Evolutionary conservation across 805 yeast genomes (phyloP).

Genomic region (Myxozyma lipomycoides): DNA sequence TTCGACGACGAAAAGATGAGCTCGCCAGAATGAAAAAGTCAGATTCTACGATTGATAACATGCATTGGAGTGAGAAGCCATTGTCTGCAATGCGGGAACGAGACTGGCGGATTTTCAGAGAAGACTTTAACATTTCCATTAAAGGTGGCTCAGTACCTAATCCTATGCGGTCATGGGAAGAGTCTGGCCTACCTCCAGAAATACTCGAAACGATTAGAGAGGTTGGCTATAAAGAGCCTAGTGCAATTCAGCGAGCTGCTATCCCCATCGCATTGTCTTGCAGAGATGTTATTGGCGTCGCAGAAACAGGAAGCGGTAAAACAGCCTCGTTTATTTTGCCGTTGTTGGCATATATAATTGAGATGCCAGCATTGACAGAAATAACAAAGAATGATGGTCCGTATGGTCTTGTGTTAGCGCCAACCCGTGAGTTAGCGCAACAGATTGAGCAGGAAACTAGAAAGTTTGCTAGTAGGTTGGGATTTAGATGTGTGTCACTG

Average conservation of each 20-base stretch:
- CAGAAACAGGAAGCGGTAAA: conserved; percentile 96
- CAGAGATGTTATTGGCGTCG: conserved; percentile 79
- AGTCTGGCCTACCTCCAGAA: conserved; percentile 48
- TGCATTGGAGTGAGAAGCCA: conserved; percentile 68
- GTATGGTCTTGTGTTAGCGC: conserved; percentile 72
- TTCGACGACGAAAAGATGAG: conserved; percentile 15
- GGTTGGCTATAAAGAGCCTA: conserved; percentile 58
- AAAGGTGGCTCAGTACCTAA: conserved; percentile 46
- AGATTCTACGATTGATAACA: conserved; percentile 23
- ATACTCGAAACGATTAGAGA: conserved; percentile 37
- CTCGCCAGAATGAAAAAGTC: conserved; percentile 28
- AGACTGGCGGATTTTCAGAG: conserved; percentile 86
- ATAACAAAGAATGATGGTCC: conserved; percentile 58
- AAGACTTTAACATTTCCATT: conserved; percentile 64
- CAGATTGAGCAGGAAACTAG: conserved; percentile 71
- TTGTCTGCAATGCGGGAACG: conserved; percentile 64
- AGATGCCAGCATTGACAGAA: conserved; percentile 47
- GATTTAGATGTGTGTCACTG: conserved; percentile 50
- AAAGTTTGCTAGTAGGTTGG: conserved; percentile 44
- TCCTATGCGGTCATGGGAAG: conserved; percentile 76
- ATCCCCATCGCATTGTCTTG: conserved; percentile 62
- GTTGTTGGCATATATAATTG: conserved; percentile 51
- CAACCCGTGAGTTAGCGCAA: conserved; percentile 89
- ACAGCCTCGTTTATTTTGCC: conserved; percentile 83
- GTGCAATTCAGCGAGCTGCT: conserved; percentile 88